Conservation (phyloP, 306 rosid genomes). For the Lotus japonicus region DNA sequence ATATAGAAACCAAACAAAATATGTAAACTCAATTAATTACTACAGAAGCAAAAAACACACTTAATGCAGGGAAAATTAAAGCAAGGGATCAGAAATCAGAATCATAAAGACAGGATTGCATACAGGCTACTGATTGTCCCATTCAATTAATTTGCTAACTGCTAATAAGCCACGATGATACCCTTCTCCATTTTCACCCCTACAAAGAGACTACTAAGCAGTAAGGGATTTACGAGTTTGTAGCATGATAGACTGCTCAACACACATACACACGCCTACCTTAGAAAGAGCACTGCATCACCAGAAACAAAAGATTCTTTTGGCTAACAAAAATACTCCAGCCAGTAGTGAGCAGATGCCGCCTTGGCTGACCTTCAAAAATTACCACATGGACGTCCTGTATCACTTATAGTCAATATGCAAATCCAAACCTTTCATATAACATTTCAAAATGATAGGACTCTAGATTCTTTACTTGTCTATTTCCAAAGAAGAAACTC, state of each 20-base stretch:
- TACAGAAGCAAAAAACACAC: background rate
- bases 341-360: constrained; percentile 95
- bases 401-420: constrained; percentile 15
- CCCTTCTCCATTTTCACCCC: constrained; percentile 96
- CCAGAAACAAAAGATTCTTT: constrained; percentile 93
- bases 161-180: too few relatives aligned
- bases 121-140: constrained; percentile 1
- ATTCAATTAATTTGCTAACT: too few relatives aligned
- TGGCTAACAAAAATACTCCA: constrained; percentile 97
- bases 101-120: background rate
- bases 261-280: too few relatives aligned
- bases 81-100: too few relatives aligned
- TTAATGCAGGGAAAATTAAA: background rate
- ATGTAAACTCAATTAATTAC: background rate
- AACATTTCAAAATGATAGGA: too few relatives aligned
- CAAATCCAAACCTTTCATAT: constrained; percentile 11
- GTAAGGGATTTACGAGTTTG: background rate
- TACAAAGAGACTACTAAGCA: constrained; percentile 27
- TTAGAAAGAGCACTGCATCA: constrained; percentile 92
- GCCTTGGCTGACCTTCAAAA: constrained; percentile 96
- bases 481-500: background rate
- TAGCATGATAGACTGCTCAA: background rate
- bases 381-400: constrained; percentile 8
- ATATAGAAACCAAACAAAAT: background rate
- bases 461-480: background rate